Evolutionary conservation across 2,329 filamentous ascomycete genomes (phyloP).

Genomic region (Cercospora citrullina): DNA sequence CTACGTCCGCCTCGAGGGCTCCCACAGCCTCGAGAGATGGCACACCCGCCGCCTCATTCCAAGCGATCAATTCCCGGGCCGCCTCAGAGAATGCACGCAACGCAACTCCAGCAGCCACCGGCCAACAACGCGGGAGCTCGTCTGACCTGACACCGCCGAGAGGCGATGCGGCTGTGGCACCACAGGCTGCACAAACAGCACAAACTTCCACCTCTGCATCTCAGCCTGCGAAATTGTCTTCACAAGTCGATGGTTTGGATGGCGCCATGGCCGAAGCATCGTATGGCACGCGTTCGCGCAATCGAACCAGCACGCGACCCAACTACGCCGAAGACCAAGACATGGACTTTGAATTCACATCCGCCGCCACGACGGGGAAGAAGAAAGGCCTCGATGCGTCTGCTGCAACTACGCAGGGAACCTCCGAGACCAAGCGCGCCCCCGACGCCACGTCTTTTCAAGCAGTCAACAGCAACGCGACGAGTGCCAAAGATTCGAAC

Average conservation of each 20-base stretch:
- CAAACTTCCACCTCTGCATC: conserved; percentile 27
- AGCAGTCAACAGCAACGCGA: conserved; percentile 19
- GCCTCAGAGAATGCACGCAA: conserved; percentile 24
- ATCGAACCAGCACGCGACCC: conserved; percentile 74
- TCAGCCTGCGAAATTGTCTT: conserved; percentile 24
- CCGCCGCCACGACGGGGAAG: conserved; percentile 38
- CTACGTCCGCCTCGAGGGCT: conserved; percentile 10
- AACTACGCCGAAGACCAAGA: conserved; percentile 98
- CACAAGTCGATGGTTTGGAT: conserved; percentile 30
- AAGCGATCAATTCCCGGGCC: conserved; percentile 31
- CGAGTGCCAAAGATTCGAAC: conserved; percentile 23
- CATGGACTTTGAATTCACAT: conserved; percentile 74
- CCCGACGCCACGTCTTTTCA: conserved; percentile 13
- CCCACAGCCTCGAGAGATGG: conserved; percentile 23
- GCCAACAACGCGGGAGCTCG: conserved; percentile 20
- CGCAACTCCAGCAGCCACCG: conserved; percentile 21
- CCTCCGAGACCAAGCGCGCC: conserved; percentile 19
- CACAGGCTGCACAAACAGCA: conserved; percentile 30
- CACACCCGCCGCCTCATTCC: conserved; percentile 27
- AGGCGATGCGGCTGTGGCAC: conserved; percentile 27
- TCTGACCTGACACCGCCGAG: conserved; percentile 29
- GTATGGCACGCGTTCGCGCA: conserved; percentile 90
- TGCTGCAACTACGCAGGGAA: conserved; percentile 18
- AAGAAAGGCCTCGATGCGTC: conserved; percentile 41
- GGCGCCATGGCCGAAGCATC: conserved; percentile 48